These are phyloP conservation scores for Monosporascus sp. DNA, from an alignment of 2,329 filamentous ascomycete species.

Conservation along the genomic window DNA sequence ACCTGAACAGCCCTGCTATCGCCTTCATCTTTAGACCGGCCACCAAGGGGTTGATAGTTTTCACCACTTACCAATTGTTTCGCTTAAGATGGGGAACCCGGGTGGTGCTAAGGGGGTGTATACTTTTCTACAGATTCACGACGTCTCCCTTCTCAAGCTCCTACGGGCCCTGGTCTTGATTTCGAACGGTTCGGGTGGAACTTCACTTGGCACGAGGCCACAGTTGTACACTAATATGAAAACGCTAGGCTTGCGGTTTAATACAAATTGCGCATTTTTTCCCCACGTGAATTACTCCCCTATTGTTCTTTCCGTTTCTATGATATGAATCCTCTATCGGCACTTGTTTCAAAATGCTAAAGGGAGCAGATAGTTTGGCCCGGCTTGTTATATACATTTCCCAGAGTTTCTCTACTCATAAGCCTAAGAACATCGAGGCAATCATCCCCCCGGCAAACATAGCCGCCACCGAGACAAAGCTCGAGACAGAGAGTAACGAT, in stretches of 20 bases:
- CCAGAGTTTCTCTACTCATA: not conserved
- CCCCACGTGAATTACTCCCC: too few relatives aligned
- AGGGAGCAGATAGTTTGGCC: too few relatives aligned
- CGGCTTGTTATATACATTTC: not conserved
- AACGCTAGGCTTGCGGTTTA: not conserved
- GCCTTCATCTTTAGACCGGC: too few relatives aligned
- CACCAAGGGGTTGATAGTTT: too few relatives aligned
- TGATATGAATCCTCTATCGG: too few relatives aligned
- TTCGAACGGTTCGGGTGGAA: not conserved
- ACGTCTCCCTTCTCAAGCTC: not conserved
- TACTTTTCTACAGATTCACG: not conserved
- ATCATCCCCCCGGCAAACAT: slow-evolving; percentile 50
- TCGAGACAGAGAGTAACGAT: slow-evolving; percentile 55
- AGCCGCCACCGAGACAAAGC: slow-evolving; percentile 53
- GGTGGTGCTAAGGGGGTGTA: too few relatives aligned
- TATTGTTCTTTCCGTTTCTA: too few relatives aligned
- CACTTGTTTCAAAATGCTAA: too few relatives aligned
- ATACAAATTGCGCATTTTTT: not conserved
- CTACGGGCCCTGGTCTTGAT: not conserved
- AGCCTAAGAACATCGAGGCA: slow-evolving; percentile 8
- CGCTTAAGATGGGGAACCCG: too few relatives aligned
- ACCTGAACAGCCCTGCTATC: too few relatives aligned
- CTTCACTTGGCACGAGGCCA: not conserved
- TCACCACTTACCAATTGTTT: too few relatives aligned
- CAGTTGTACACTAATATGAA: not conserved